Evolutionary conservation across 768 basidiomycete species (phyloP).

Genomic region (Termitomyces eurrhizus): DNA sequence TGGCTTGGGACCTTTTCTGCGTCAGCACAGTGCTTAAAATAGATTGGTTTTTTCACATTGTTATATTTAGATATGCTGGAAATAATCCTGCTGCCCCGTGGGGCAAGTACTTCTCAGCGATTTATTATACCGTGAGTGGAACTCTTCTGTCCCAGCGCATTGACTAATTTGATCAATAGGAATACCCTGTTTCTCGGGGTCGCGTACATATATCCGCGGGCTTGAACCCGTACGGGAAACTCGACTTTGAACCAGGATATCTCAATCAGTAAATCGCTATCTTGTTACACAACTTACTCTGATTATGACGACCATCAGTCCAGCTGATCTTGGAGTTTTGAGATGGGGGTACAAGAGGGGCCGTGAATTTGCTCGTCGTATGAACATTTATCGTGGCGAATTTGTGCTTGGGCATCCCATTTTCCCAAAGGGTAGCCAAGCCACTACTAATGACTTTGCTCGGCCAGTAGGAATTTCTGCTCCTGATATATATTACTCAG

Average conservation of each 20-base stretch:
- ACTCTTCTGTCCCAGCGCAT: constrained; percentile 13
- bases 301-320: constrained; percentile 19
- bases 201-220: constrained; percentile 45
- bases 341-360: constrained; percentile 51
- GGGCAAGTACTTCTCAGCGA: constrained; percentile 24
- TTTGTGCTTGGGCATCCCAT: constrained; percentile 29
- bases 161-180: constrained; percentile 17
- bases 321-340: constrained; percentile 41
- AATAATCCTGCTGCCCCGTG: constrained; percentile 15
- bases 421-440: constrained; percentile 32
- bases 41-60: constrained; percentile 19
- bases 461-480: constrained; percentile 29
- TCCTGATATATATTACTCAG: constrained; percentile 36
- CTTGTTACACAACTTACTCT: not conserved
- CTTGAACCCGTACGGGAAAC: constrained; percentile 34
- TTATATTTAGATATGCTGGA: constrained; percentile 16
- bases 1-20: constrained; percentile 37
- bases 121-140: constrained; percentile 19
- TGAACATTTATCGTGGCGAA: constrained; percentile 41
- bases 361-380: constrained; percentile 53
- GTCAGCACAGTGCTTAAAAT: constrained; percentile 26
- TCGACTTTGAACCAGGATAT: constrained; percentile 43
- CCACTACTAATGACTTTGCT: constrained; percentile 18
- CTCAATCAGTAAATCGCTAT: constrained; percentile 35
- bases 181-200: constrained; percentile 46